A percentile compares a stretch with the other conserved stretches of the same genome.
Evolutionary conservation across 2,329 filamentous ascomycete species (phyloP).

Genomic region (Thelonectria olida): DNA sequence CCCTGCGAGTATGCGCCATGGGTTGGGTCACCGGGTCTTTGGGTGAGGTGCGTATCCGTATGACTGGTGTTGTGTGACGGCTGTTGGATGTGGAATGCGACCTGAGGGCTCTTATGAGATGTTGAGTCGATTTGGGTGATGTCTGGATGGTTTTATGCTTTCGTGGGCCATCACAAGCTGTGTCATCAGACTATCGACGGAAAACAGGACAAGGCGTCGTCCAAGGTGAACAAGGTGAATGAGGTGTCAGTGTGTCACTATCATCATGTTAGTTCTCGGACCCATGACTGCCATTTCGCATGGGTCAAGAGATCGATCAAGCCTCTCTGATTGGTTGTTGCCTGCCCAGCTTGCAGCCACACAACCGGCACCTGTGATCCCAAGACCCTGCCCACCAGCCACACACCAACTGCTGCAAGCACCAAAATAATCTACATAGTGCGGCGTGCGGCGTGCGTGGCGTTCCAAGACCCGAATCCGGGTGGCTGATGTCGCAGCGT

Average conservation of each 20-base stretch:
- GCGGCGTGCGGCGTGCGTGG: too few relatives aligned
- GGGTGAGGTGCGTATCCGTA: not conserved
- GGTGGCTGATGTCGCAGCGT: too few relatives aligned
- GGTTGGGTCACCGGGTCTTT: not conserved
- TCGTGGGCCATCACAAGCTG: not conserved
- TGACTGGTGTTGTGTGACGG: not conserved
- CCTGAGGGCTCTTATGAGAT: not conserved
- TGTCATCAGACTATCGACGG: not conserved
- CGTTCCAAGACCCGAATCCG: too few relatives aligned
- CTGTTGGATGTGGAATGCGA: not conserved
- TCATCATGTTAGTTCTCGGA: not conserved
- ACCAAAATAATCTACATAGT: too few relatives aligned
- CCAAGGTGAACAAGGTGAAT: not conserved
- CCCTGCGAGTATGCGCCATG: too few relatives aligned
- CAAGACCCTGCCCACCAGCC: not conserved
- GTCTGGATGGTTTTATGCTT: not conserved
- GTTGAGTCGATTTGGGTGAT: not conserved
- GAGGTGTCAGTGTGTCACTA: not conserved
- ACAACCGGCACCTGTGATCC: constrained; percentile 4
- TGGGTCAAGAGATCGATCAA: constrained; percentile 1
- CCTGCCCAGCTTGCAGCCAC: not conserved
- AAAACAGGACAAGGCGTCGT: not conserved
- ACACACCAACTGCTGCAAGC: not conserved
- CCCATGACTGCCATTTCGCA: not conserved
- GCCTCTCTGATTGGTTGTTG: not conserved